Base-by-base conservation (phyloP, 2,329 filamentous ascomycete genomes). In the Pseudogymnoascus sp. region DNA sequence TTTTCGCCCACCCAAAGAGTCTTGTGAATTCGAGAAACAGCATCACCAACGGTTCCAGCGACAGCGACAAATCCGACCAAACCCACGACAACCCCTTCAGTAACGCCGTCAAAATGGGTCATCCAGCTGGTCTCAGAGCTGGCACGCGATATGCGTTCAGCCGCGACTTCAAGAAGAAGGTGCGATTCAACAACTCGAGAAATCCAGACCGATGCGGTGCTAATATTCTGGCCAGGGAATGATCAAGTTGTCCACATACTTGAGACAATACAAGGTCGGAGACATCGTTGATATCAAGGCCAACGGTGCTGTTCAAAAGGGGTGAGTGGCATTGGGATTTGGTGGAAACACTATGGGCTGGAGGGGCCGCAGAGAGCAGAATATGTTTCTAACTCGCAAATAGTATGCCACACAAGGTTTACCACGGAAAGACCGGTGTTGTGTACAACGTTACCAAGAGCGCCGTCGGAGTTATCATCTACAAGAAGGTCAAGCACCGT, bases 401-500 rank as follows among this genome's bases (percentile, higher is more conserved):
- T 74, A 92, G 91, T 84, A 94, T 96, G 91, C 92, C 93, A 74
- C 92, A 92, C 88, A 97, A 97, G 86, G 89, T 96, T 82, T 97
- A 96, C 88, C 92, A 97, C 86, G 94, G 93, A 76, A 97, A 97
- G 90, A 96, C 92, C 68, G 92, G 92, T 77, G 90, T 96, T 74
- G 82, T 96, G 81, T 96, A 96, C 90, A 99, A 99, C 85, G 94
- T 99, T 74, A 94, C 93, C 81, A 96, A 97, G 87, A 89, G 86
- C 73, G 90, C 94, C 69, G 92, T 99, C 77, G 94, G 94, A 75
- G 89, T 99, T 79, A 97, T 99, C 82, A 90, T 99, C 82, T 93
- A 96, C 89, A 97, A 96, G 87, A 91, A 95, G 80, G 94, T 99
- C 78, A 92, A 92, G 82, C 94, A 97, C 88, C 90, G 93, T 76